Evolutionary conservation across 2,329 filamentous ascomycete species (phyloP), one percentile per base, ranked within the genome.

Genomic region (Aspergillus fumigatus): DNA sequence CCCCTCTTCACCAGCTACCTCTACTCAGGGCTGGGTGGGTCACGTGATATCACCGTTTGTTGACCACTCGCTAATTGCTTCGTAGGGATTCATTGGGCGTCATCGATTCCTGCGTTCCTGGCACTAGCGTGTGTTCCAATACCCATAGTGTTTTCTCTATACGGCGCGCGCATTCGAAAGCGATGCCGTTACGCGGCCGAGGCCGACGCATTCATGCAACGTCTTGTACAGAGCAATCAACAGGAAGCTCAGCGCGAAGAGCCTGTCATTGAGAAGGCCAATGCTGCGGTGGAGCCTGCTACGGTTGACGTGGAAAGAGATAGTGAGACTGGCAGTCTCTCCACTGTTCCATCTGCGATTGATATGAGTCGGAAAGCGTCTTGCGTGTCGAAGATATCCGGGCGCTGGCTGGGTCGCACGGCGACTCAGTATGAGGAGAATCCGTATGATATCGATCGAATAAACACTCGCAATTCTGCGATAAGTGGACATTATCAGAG

Each of bases 1-100:
- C 77, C 77, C 6, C 67, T 79, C 4, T 79, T 79, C 67, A 78
- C 76, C 1, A 71, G 65, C 6, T 65, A 75, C n/a, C 72, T 80
- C 71, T 80, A 79, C 57, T 26, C 66, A 4, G 67, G 68, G 17
- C 66, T 80, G 17, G 76, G 21, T 23, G 25, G 10, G 41, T 19
- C 21, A 38, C 32, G 32, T 35, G 32, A 35, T 35, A 7, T 7
- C 11, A 17, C 32, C 2, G 1, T 7, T 14, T 14, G 17, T 35
- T 7, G 32, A 17, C 40, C 19, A 21, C n/a, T 3, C 21, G 40
- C 40, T 45, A 21, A 21, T 8, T 11, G 3, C 3, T 7, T 7
- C 6, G 17, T 7, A 45, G 41, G 77, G 1, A 75, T 79, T 17
- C 74, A 78, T 54, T 79, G 76, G 77, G 77, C 77, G 1, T 74